Percentiles rank a stretch among this genome's conserved stretches.
Conservation (phyloP, 306 rosid species). For the Glycine tomentella region DNA sequence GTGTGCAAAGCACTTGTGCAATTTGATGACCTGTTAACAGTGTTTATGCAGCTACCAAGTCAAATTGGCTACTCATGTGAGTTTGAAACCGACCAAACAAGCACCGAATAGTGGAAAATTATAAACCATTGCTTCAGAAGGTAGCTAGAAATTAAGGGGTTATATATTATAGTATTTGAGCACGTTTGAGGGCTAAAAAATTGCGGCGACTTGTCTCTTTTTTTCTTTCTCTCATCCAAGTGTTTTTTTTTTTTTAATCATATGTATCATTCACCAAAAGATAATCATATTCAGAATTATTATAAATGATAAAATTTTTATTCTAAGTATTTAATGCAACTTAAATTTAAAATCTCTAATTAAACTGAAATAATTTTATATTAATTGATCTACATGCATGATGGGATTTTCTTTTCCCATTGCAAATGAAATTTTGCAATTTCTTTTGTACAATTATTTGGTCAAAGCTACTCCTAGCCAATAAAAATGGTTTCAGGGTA, state of each 20-base stretch:
- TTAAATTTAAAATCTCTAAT: too few relatives aligned
- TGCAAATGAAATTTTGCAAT: background rate
- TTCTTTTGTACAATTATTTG: constrained; percentile 25
- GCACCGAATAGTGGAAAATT: background rate
- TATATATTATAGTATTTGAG: constrained; percentile 1
- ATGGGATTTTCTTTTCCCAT: too few relatives aligned
- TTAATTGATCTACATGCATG: too few relatives aligned
- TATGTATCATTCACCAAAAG: background rate
- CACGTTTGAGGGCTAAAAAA: constrained; percentile 36
- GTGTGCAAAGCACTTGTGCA: constrained; percentile 31
- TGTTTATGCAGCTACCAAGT: constrained; percentile 14
- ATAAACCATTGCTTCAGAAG: constrained; percentile 12
- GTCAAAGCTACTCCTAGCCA: constrained; percentile 33
- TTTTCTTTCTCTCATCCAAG: background rate
- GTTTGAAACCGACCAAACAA: constrained; percentile 41
- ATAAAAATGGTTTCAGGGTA: constrained; percentile 30
- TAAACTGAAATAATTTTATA: too few relatives aligned
- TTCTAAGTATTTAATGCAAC: too few relatives aligned
- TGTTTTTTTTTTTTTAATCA: background rate
- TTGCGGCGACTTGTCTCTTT: background rate
- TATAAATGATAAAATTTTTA: too few relatives aligned
- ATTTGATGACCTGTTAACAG: constrained; percentile 6
- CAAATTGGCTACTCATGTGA: constrained; percentile 38
- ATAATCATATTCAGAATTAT: too few relatives aligned
- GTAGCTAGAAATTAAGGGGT: background rate